Percentiles rank a stretch among this genome's conserved stretches.
Conservation (phyloP, 2,329 filamentous ascomycete genomes). For the Trichoderma sp. region DNA sequence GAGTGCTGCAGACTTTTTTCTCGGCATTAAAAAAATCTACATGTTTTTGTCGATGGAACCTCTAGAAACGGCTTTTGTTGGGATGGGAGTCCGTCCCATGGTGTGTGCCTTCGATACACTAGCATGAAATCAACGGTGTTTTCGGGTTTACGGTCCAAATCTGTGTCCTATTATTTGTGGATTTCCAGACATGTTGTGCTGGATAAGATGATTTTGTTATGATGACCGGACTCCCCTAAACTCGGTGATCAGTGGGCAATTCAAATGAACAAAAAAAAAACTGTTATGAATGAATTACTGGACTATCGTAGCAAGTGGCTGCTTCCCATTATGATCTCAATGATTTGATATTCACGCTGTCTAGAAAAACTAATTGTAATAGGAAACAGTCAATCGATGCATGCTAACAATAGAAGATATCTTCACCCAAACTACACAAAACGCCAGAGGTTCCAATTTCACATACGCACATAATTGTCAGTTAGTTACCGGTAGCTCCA, state of each 20-base stretch:
- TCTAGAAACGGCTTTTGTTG: conserved; percentile 34
- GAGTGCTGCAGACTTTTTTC: conserved; percentile 33
- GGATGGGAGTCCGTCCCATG: conserved; percentile 33
- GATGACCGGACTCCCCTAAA: conserved; percentile 12
- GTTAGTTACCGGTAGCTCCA: conserved; percentile 24
- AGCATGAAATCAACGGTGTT: conserved; percentile 49
- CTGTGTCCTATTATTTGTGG: conserved; percentile 7
- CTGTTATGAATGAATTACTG: neutral
- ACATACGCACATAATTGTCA: neutral
- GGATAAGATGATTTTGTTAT: conserved; percentile 10
- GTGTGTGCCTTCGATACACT: conserved; percentile 40
- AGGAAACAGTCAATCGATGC: neutral
- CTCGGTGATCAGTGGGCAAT: conserved; percentile 17
- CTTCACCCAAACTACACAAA: neutral
- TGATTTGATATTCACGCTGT: neutral
- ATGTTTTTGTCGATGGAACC: conserved; percentile 33
- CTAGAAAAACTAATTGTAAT: neutral
- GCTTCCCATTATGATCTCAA: neutral
- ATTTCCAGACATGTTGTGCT: neutral
- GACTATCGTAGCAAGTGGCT: conserved; percentile 1
- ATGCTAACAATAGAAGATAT: neutral
- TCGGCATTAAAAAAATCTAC: conserved; percentile 28
- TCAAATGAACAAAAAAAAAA: conserved; percentile 5
- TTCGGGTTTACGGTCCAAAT: conserved; percentile 43
- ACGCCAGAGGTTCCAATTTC: neutral